Evolutionary conservation across 257 asterid species (phyloP), one percentile per base, ranked within the genome.

Genomic region (Osmanthus fragrans): DNA sequence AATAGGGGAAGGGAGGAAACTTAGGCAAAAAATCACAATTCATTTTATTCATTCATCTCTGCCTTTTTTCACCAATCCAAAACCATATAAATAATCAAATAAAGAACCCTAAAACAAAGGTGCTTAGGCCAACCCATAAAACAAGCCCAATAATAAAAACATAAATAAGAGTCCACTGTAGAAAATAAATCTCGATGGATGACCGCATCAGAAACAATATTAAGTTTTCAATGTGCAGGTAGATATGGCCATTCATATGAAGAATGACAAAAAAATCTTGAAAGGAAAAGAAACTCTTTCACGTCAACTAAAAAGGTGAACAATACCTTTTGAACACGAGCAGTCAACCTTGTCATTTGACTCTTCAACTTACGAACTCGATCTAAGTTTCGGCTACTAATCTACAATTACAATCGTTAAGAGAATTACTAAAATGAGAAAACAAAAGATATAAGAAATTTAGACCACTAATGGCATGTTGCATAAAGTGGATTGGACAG

Each of bases 341-440:
- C 97, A 77, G 98, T 94, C 87, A 94, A 82, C 86, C 99, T 86
- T 73, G 98, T 94, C 98, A 94, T 94, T 80, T 91, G 97, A 90
- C 97, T 90, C 90, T 94, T 94, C 39, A 92, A 75, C 77, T 91
- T 94, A 64, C 98, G 93, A 13, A 94, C 96, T 42, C 95, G 86
- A 80, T 94, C 99, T 80, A 94, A 87, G 86, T 94, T 94, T 71
- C 96, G 93, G 91, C 96, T 91, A 79, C 93, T 94, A 79, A 94
- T 94, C 99, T 94, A 90, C 82, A 85, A 21, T 60, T 60, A 23
- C 4, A 23, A 7, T 8, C 23, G 29, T 60, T n/a, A 21, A 25
- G 82, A 71, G 49, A 80, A 76, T 39, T 54, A 67, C 56, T 76
- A 56, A n/a, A n/a, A 34, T 58, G 23, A 18, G 23, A 76, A 21